A percentile compares a stretch with the other conserved stretches of the same genome.
phyloP scores from a whole-genome alignment of 192 early-diverging fungal genomes.

The Ramicandelaber brevisporus region DNA sequence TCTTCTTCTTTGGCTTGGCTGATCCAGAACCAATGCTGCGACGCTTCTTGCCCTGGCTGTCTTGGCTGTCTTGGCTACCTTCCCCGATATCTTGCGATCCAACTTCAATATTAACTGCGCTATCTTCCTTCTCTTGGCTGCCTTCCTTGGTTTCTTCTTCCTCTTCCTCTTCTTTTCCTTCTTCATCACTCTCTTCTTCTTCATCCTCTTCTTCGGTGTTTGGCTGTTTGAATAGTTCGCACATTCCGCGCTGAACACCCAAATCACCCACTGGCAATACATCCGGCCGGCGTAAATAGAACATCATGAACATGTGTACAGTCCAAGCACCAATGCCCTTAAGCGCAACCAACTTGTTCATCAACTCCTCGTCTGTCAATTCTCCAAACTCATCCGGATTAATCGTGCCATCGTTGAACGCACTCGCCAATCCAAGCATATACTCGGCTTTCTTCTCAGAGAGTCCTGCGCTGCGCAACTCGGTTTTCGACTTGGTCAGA shows the following conservation, averaged over 20 bases:
- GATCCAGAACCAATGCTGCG: too few relatives aligned
- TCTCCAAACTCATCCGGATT: constrained; percentile 11
- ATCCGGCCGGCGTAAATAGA: constrained; percentile 38
- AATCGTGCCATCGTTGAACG: constrained; percentile 25
- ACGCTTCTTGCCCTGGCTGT: too few relatives aligned
- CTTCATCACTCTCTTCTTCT: too few relatives aligned
- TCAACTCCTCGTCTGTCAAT: constrained; percentile 28
- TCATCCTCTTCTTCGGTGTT: constrained; percentile 17
- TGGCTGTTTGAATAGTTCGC: constrained; percentile 26
- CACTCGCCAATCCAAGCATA: constrained; percentile 26
- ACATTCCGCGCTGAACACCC: constrained; percentile 35
- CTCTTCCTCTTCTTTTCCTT: too few relatives aligned
- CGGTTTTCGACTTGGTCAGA: constrained; percentile 13
- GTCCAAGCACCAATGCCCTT: constrained; percentile 46
- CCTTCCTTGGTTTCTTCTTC: too few relatives aligned
- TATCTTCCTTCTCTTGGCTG: too few relatives aligned
- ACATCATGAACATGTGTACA: constrained; percentile 51
- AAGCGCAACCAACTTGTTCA: constrained; percentile 20
- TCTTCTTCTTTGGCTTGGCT: too few relatives aligned
- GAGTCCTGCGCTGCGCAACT: constrained; percentile 9
- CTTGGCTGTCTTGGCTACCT: too few relatives aligned
- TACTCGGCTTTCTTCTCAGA: constrained; percentile 29
- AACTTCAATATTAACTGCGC: too few relatives aligned
- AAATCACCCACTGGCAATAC: constrained; percentile 38
- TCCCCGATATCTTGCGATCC: too few relatives aligned